These are phyloP conservation scores for Pogostemon cablin DNA, from an alignment of 257 asterid genomes.

Conservation along the genomic window DNA sequence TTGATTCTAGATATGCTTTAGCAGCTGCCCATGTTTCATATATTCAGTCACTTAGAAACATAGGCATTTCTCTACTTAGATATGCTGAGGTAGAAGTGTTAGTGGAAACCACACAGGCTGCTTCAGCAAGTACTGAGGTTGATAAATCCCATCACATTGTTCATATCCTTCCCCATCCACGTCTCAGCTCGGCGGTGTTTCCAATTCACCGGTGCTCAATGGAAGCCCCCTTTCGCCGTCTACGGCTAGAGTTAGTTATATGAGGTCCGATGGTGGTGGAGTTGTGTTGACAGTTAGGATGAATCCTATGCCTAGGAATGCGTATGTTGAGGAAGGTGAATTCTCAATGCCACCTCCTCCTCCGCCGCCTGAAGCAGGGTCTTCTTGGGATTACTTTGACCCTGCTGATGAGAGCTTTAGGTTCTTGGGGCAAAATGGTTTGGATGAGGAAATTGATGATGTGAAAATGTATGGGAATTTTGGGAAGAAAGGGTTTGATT, in stretches of 20 bases:
- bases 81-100: conserved; percentile 89
- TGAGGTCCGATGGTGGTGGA: conserved; percentile 75
- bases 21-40: conserved; percentile 97
- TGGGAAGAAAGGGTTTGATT: conserved; percentile 41
- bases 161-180: conserved; percentile 78
- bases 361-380: conserved; percentile 68
- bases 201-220: conserved; percentile 68
- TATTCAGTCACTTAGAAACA: conserved; percentile 73
- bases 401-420: conserved; percentile 84
- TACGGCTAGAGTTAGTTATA: conserved; percentile 79
- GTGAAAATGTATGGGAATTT: conserved; percentile 36
- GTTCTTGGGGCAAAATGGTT: conserved; percentile 56
- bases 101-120: conserved; percentile 60
- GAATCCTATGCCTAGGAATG: conserved; percentile 51
- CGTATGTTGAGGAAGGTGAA: conserved; percentile 69
- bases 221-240: conserved; percentile 82
- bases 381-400: conserved; percentile 93
- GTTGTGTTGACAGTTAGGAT: conserved; percentile 67
- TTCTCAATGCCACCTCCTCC: conserved; percentile 78
- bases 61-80: conserved; percentile 85
- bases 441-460: conserved; percentile 40
- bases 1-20: conserved; percentile 82
- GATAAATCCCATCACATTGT: conserved; percentile 75
- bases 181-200: conserved; percentile 59
- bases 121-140: conserved; percentile 53